Percentiles rank a stretch among this genome's conserved stretches.
Evolutionary conservation across 345 rosid species (phyloP).

Genomic region (Hypericum androsaemum): DNA sequence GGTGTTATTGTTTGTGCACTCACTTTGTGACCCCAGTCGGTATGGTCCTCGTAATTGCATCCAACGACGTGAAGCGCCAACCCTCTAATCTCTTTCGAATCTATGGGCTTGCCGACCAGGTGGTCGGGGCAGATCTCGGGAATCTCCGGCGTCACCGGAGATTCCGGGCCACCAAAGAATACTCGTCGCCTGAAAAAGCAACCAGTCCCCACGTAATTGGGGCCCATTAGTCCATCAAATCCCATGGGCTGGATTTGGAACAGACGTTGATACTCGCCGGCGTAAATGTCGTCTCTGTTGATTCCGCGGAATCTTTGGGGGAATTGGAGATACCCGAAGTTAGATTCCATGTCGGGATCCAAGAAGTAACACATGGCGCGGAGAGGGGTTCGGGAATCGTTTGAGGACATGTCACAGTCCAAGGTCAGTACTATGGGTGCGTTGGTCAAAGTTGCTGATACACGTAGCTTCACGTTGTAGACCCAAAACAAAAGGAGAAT

Average conservation of each 20-base stretch:
- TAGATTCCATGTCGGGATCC: conserved; percentile 24
- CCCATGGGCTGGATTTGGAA: conserved; percentile 39
- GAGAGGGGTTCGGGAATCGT: conserved; percentile 43
- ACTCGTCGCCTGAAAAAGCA: conserved; percentile 50
- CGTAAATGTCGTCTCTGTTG: conserved; percentile 48
- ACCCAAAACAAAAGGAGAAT: too few relatives aligned
- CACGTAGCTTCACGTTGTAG: conserved; percentile 41
- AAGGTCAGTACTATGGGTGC: conserved; percentile 54
- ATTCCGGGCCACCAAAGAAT: conserved; percentile 40
- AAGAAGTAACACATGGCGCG: conserved; percentile 43
- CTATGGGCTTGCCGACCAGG: conserved; percentile 22
- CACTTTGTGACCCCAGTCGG: conserved; percentile 65
- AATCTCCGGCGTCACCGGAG: conserved; percentile 19
- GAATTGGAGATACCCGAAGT: conserved; percentile 45
- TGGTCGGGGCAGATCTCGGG: conserved; percentile 25
- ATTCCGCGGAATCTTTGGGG: conserved; percentile 54
- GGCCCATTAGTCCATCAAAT: conserved; percentile 39
- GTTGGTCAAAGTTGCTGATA: conserved; percentile 58
- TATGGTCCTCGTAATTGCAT: conserved; percentile 38
- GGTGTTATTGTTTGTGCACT: background rate
- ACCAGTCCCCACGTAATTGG: conserved; percentile 45
- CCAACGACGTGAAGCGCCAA: conserved; percentile 46
- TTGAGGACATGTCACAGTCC: conserved; percentile 81
- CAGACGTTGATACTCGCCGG: conserved; percentile 26
- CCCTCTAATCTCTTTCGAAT: conserved; percentile 14